Base-by-base conservation (phyloP, 1,139 yeast genomes). In the Yamadazyma jaroonii region DNA sequence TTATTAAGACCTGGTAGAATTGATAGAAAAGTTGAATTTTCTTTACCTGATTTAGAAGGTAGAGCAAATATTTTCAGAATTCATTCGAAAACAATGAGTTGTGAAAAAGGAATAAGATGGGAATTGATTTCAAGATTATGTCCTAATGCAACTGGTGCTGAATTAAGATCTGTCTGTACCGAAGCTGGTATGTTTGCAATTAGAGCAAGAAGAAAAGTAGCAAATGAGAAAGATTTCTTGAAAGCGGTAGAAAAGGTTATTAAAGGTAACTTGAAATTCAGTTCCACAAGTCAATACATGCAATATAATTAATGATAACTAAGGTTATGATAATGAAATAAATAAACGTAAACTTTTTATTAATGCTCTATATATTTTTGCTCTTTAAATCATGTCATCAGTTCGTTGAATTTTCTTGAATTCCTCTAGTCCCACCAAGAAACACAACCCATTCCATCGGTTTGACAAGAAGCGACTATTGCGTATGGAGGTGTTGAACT, bases 131-230 rank as follows among this genome's bases (percentile, higher is more conserved):
- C 97, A 15, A 79, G 98, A 59, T 74, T 92, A 56, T 92, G 98
- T 70, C 98, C 98, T 46, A 92, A 92, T 63, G 86, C 96, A 12
- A 92, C 98, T 1, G 99, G 99, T 64, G 99, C 98, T 8, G 98
- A 92, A 67, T 76, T 92, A 54, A 81, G 96, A 59, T 86, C 95
- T 9, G 97, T 90, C 20, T 89, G 97, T 64, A 90, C 97, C 2
- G 97, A 90, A 64, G 97, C 97, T 5, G 99, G 98, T 53, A 92
- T 92, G 98, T 92, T 89, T 73, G 98, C 98, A 36, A 92, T 92
- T 43, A 81, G 99, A 57, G 96, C 97, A 12, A 81, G 98, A 64
- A 80, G 97, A 71, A 92, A 92, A 74, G 96, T 92, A 39, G 97
- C 98, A 29, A 84, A 92, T 36, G 98, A 92, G 63, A 92, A 92